Evolutionary conservation across 495 filamentous ascomycete genomes (phyloP).

Genomic region (Xylaria flabelliformis): DNA sequence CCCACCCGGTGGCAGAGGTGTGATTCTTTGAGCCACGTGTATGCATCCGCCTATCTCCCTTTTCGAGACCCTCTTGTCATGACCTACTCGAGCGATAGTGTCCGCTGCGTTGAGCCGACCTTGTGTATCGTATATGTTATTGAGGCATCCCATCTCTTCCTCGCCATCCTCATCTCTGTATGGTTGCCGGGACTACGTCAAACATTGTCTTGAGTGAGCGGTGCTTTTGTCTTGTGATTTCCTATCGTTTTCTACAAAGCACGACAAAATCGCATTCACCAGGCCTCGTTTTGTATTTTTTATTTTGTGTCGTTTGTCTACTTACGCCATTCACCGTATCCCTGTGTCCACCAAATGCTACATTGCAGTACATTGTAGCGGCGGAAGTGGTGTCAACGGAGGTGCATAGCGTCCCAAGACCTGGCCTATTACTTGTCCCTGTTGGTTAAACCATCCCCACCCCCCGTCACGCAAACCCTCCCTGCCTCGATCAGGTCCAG

Average conservation of each 20-base stretch:
- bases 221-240: neutral
- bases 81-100: neutral
- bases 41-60: neutral
- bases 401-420: slow-evolving; percentile 17
- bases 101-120: neutral
- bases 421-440: slow-evolving; percentile 8
- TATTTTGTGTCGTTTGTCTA: neutral
- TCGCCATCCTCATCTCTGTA: slow-evolving; percentile 8
- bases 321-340: neutral
- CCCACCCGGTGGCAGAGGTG: slow-evolving; percentile 16
- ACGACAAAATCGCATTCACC: neutral
- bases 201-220: neutral
- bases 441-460: slow-evolving; percentile 6
- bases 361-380: slow-evolving; percentile 6
- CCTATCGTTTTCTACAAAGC: neutral
- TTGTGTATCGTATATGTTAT: slow-evolving; percentile 6
- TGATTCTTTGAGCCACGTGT: slow-evolving; percentile 24
- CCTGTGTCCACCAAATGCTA: slow-evolving; percentile 14
- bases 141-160: slow-evolving; percentile 6
- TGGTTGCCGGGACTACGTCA: neutral
- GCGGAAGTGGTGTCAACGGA: slow-evolving; percentile 26
- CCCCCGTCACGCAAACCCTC: slow-evolving; percentile 19
- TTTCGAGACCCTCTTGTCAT: neutral
- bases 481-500: slow-evolving; percentile 15
- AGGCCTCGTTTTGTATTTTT: neutral